Conservation (phyloP, 1,139 yeast species). For the Candida gigantensis region DNA sequence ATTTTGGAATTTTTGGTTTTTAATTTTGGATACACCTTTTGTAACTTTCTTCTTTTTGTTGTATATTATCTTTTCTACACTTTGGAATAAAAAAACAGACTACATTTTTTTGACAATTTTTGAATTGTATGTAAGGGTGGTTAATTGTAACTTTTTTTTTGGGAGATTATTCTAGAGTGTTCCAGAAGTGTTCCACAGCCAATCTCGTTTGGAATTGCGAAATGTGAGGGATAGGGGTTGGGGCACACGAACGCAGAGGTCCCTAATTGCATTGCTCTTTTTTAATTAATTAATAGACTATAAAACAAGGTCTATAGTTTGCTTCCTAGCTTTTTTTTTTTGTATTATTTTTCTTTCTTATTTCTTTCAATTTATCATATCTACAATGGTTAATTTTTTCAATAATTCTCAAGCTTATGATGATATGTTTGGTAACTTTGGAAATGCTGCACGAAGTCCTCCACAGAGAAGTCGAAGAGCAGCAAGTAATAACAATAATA, state of each 20-base stretch:
- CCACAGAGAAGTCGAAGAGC: not conserved
- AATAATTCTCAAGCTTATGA: conserved; percentile 5
- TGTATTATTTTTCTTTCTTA: not conserved
- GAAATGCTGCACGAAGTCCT: not conserved
- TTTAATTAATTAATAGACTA: too few species aligned
- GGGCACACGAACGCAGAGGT: too few species aligned
- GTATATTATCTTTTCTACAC: conserved; percentile 1
- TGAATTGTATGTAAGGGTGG: not conserved
- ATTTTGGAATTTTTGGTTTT: too few species aligned
- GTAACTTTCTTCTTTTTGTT: too few species aligned
- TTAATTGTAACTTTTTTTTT: not conserved
- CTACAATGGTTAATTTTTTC: conserved; percentile 4
- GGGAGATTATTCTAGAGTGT: not conserved
- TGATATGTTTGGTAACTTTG: conserved; percentile 6
- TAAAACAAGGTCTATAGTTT: too few species aligned
- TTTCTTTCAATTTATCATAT: not conserved
- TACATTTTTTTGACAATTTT: too few species aligned
- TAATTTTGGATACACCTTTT: not conserved
- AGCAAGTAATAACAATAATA: not conserved
- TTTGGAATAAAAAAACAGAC: too few species aligned
- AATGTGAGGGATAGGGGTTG: not conserved
- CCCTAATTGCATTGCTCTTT: too few species aligned
- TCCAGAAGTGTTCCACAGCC: too few species aligned
- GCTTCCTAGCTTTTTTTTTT: not conserved
- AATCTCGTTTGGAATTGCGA: too few species aligned